These are phyloP conservation scores for Rhytidhysteron rufulum DNA, from an alignment of 2,329 filamentous ascomycete genomes.

Conservation along the genomic window DNA sequence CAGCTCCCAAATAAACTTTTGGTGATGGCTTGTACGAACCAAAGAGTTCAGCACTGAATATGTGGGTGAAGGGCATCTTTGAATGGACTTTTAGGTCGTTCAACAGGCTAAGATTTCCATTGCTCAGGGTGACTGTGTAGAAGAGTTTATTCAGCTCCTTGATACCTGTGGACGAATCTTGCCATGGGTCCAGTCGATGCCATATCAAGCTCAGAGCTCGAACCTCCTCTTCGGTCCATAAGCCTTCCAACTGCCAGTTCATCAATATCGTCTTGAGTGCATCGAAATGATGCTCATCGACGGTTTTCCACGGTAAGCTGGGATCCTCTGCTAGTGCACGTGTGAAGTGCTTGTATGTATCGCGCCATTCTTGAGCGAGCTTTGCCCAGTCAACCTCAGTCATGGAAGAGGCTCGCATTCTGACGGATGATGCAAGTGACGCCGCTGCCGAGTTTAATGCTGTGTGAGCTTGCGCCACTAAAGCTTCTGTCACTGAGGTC, in stretches of 20 bases:
- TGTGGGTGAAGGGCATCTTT: slow-evolving; percentile 56
- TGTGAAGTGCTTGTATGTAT: slow-evolving; percentile 61
- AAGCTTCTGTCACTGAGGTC: slow-evolving; percentile 57
- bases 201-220: slow-evolving; percentile 56
- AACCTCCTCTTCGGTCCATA: slow-evolving; percentile 51
- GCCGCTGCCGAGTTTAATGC: slow-evolving; percentile 46
- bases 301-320: slow-evolving; percentile 56
- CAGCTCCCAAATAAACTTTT: slow-evolving; percentile 66
- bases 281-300: slow-evolving; percentile 68
- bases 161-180: slow-evolving; percentile 60
- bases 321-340: slow-evolving; percentile 46
- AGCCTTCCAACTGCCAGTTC: slow-evolving; percentile 51
- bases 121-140: slow-evolving; percentile 66
- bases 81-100: slow-evolving; percentile 59
- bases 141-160: slow-evolving; percentile 50
- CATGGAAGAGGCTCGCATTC: slow-evolving; percentile 48
- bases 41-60: slow-evolving; percentile 69
- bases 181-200: slow-evolving; percentile 70
- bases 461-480: slow-evolving; percentile 48
- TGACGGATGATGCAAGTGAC: slow-evolving; percentile 46
- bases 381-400: slow-evolving; percentile 56
- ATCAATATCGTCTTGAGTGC: slow-evolving; percentile 58
- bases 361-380: slow-evolving; percentile 69
- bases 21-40: slow-evolving; percentile 70
- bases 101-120: slow-evolving; percentile 68